Percentiles rank a stretch among this genome's conserved stretches.
Conservation (phyloP, 2,329 filamentous ascomycete species). For the Fusarium heterosporum region DNA sequence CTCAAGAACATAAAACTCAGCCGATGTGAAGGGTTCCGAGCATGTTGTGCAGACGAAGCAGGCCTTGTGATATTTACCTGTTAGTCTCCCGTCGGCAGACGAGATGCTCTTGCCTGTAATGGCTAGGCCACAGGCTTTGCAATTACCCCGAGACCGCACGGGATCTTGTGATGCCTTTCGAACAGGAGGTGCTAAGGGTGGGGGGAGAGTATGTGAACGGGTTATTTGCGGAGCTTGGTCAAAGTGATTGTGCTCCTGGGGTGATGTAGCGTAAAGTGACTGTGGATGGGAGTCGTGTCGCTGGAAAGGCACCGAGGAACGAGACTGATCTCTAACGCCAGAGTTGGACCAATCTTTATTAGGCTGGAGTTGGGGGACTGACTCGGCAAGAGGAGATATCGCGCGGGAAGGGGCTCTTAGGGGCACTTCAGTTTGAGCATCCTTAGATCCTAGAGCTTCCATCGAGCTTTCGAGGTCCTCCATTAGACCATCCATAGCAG, state of each 20-base stretch:
- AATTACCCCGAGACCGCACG: conserved; percentile 74
- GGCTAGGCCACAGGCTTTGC: conserved; percentile 80
- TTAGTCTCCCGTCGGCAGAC: conserved; percentile 90
- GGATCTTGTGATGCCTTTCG: conserved; percentile 56
- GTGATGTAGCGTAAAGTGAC: conserved; percentile 35
- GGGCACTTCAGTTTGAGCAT: conserved; percentile 52
- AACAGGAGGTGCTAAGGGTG: conserved; percentile 38
- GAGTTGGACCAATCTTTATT: conserved; percentile 35
- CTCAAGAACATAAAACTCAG: conserved; percentile 91
- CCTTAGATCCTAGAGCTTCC: conserved; percentile 48
- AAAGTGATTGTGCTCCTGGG: conserved; percentile 29
- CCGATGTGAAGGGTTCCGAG: conserved; percentile 80
- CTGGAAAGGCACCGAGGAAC: conserved; percentile 24
- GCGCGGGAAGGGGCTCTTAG: conserved; percentile 44
- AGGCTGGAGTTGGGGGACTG: conserved; percentile 47
- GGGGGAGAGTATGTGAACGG: conserved; percentile 15
- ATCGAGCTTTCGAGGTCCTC: conserved; percentile 67
- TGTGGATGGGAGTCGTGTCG: conserved; percentile 26
- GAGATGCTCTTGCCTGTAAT: conserved; percentile 95
- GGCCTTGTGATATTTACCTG: conserved; percentile 92
- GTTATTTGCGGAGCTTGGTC: conserved; percentile 27
- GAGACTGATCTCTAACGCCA: conserved; percentile 39
- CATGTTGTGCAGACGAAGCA: conserved; percentile 95
- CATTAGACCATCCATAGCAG: conserved; percentile 65
- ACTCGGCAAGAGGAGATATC: conserved; percentile 45